Conservation (phyloP, 208 protist species). For the Phytomonas francai region DNA sequence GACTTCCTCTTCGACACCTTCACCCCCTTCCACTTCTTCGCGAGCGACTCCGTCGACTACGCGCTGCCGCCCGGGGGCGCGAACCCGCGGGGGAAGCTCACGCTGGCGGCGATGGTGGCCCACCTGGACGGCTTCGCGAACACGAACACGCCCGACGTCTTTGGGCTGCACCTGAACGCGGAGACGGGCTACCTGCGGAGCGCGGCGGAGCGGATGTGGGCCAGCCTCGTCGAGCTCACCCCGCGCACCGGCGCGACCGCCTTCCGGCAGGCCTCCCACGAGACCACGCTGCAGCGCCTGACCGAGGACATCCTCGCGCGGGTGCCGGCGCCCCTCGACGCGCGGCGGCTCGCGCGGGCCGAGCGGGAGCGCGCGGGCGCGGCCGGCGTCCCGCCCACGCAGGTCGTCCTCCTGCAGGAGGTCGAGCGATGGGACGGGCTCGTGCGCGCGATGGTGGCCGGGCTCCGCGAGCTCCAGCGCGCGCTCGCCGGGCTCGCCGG, state of each 20-base stretch:
- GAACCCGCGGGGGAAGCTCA: constrained; percentile 58
- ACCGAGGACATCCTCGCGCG: constrained; percentile 87
- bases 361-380: constrained; percentile 55
- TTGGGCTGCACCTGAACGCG: constrained; percentile 98
- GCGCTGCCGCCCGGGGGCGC: constrained; percentile 76
- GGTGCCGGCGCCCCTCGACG: constrained; percentile 91
- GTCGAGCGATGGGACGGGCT: constrained; percentile 97
- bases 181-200: constrained; percentile 97
- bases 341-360: constrained; percentile 50
- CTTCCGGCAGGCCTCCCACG: constrained; percentile 63
- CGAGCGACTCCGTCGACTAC: constrained; percentile 88
- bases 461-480: constrained; percentile 93
- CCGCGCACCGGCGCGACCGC: constrained; percentile 62
- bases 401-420: constrained; percentile 98
- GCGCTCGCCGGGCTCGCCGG: constrained; percentile 96
- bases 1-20: constrained; percentile 99
- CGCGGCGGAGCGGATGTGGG: constrained; percentile 92
- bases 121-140: constrained; percentile 92
- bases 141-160: constrained; percentile 95
- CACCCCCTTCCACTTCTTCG: constrained; percentile 97
- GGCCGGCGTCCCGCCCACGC: constrained; percentile 81
- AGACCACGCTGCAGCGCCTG: constrained; percentile 83
- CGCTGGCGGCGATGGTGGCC: constrained; percentile 80
- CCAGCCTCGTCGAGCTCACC: constrained; percentile 95
- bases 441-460: constrained; percentile 80